Evolutionary conservation across 768 basidiomycete genomes (phyloP), one percentile per base, ranked within the genome.

Genomic region (Naganishia randhawae): DNA sequence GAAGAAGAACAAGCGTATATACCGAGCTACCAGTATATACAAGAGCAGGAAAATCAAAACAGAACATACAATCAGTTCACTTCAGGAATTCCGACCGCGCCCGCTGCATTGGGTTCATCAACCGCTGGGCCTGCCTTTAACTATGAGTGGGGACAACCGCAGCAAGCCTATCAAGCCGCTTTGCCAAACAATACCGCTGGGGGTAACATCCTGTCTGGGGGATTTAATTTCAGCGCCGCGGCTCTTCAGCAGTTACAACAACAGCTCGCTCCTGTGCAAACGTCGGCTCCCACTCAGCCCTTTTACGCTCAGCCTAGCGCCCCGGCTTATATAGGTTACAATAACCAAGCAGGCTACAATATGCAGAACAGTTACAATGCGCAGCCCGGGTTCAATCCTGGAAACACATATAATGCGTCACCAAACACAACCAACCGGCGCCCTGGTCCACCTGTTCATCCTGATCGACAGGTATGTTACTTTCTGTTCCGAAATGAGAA

Each of bases 1-100:
- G 57, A 61, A 22, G 57, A 61, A 14, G 57, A 37, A 22, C 57
- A 61, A 61, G 57, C 57, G 1, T 61, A 25, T 19, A 39, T 61
- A 14, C 57, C 57, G 1, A 61, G 37, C 37, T 35, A 61, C 37
- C 57, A 61, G 57, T 41, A 39, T 13, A 33, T 61, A 25, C 57
- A 61, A 25, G 37, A 61, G 37, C n/a, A 31, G 5, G 57, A 61
- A 10, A 25, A 22, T 39, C 35, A 39, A 19, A 61, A 41, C 57
- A 29, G 37, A n/a, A 41, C 22, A 8, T 39, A 61, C 55, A 39
- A 3, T 57, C 55, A 37, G 27, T 9, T n/a, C 35, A 33, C 3
- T 3, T 22, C 45, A 22, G 45, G 19, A 48, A n/a, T 22, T 48
- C n/a, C 45, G 19, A 3, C 19, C 25, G n/a, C 13, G 25, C 3